A percentile compares a stretch with the other conserved stretches of the same genome.
These are phyloP conservation scores for Mortierella sp. DNA, from an alignment of 371 early-diverging fungal genomes.

Conservation along the genomic window DNA sequence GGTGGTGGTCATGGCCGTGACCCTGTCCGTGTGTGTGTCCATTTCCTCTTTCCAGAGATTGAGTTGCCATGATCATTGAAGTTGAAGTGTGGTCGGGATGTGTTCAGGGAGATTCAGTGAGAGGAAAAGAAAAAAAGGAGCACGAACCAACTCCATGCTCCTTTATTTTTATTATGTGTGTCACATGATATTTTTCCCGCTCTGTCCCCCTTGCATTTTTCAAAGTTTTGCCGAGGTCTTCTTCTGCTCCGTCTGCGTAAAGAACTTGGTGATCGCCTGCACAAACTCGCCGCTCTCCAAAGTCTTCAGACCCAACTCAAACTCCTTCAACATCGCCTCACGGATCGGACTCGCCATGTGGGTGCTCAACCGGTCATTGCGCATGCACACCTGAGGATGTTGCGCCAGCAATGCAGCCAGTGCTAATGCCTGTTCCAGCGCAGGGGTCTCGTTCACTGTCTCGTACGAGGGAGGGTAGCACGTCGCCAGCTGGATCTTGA, in stretches of 20 bases:
- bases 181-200: not conserved
- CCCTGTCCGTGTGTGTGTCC: not conserved
- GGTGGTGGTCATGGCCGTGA: not conserved
- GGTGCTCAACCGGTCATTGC: conserved; percentile 56
- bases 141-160: not conserved
- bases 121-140: not conserved
- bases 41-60: conserved; percentile 1
- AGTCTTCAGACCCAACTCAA: conserved; percentile 50
- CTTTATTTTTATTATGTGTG: too few relatives aligned
- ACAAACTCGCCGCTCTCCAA: conserved; percentile 57
- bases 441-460: conserved; percentile 28
- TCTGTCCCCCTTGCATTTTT: not conserved
- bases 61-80: conserved; percentile 6
- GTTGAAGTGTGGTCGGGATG: not conserved
- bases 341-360: conserved; percentile 46
- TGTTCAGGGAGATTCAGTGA: not conserved
- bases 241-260: conserved; percentile 14
- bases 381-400: conserved; percentile 62
- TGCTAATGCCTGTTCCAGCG: conserved; percentile 55
- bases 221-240: conserved; percentile 16
- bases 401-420: conserved; percentile 44
- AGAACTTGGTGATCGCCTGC: conserved; percentile 41
- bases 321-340: conserved; percentile 59
- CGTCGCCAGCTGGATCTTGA: conserved; percentile 50
- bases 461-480: conserved; percentile 45